Evolutionary conservation across 2,329 filamentous ascomycete genomes (phyloP), one percentile per base, ranked within the genome.

Genomic region (Madurella mycetomatis): DNA sequence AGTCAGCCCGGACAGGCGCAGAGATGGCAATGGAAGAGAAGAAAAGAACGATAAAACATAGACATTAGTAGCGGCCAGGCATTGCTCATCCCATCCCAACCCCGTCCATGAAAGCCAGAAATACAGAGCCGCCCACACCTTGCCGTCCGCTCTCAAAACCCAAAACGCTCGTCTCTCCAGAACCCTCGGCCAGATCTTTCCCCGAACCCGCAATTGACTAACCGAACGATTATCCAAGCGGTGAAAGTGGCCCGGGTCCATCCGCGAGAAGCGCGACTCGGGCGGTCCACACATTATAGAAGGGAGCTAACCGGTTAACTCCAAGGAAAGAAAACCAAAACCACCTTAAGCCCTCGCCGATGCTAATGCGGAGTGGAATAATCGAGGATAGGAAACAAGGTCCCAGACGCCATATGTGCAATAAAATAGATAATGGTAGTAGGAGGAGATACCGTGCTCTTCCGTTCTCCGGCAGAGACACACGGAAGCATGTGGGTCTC

Each of bases 1-100:
- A 37, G 11, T 9, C 34, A 15, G 2, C 34, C 34, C 9, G 11
- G 11, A 11, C 34, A 15, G 13, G 4, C 11, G 34, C 34, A 37
- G 11, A 37, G 4, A 11, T n/a, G 9, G 13, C 13, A 37, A 37
- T 37, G 4, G 16, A 31, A 47, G 50, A 50, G 30, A 31, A 55
- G 52, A 47, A 31, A 47, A 47, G 46, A 45, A 49, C 25, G 47
- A 42, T 45, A 58, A 17, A 17, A 55, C 43, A 55, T 58, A 55
- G 41, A 58, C 56, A 58, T 58, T 58, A 58, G 45, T 37, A 44
- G 56, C 47, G 44, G 40, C 41, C 45, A 37, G 41, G 25, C 47
- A 50, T 51, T 42, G 52, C 55, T 47, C 42, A 49, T 54, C 15
- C 37, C 46, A 34, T 49, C 18, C 39, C 41, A 16, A 16, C 40